These are phyloP conservation scores for Dioszegia hungarica DNA, from an alignment of 768 basidiomycete genomes.

Conservation along the genomic window DNA sequence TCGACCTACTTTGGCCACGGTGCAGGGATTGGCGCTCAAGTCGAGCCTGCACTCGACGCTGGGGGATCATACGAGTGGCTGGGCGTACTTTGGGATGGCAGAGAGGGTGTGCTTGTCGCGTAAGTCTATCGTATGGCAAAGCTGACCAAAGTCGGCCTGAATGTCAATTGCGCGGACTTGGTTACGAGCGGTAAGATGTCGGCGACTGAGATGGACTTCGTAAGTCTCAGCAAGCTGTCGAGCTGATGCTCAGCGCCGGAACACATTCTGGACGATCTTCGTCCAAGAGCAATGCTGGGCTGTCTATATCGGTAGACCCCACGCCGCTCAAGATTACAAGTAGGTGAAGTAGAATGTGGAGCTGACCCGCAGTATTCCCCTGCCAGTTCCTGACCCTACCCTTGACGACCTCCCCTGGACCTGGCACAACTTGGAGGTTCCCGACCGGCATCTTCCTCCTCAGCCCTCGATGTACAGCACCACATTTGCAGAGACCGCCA, in stretches of 20 bases:
- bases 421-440: constrained; percentile 3
- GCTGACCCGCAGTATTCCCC: constrained; percentile 8
- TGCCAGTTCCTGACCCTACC: constrained; percentile 26
- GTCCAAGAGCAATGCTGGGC: constrained; percentile 41
- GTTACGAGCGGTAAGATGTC: constrained; percentile 31
- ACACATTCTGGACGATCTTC: constrained; percentile 40
- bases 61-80: constrained; percentile 53
- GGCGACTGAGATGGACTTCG: constrained; percentile 9
- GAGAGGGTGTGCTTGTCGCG: constrained; percentile 29
- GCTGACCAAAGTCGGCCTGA: constrained; percentile 37
- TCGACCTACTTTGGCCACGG: constrained; percentile 51
- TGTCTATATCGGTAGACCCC: constrained; percentile 35
- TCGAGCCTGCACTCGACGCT: constrained; percentile 51
- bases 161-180: constrained; percentile 31
- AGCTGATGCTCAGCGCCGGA: constrained; percentile 20
- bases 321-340: constrained; percentile 31
- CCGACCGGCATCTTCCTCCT: constrained; percentile 6
- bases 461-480: constrained; percentile 35
- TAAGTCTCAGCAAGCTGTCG: background rate
- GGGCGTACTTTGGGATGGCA: constrained; percentile 52
- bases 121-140: constrained; percentile 17
- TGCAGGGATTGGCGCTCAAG: constrained; percentile 51
- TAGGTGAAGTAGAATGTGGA: background rate
- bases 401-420: constrained; percentile 31
- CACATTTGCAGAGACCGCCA: constrained; percentile 37